These are phyloP conservation scores for Rosa persica DNA, from an alignment of 306 rosid genomes.

Conservation along the genomic window DNA sequence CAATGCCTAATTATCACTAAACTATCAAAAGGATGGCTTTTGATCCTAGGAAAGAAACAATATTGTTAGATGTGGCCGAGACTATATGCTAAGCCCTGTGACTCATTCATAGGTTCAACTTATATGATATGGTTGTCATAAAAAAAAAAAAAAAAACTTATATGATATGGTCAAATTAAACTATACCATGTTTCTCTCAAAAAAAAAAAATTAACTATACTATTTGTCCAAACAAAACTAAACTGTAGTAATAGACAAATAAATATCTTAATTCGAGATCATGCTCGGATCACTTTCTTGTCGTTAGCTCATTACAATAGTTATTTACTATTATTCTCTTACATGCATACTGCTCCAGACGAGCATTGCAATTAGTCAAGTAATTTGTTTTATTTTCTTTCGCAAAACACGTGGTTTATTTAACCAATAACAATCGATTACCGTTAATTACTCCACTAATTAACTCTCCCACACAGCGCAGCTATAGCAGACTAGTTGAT, in stretches of 20 bases:
- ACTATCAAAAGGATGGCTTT: neutral
- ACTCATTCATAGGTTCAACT: neutral
- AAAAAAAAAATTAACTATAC: no score
- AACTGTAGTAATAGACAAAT: neutral
- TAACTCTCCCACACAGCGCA: neutral
- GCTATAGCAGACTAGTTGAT: neutral
- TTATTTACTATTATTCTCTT: neutral
- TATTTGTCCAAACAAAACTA: neutral
- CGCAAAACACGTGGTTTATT: neutral
- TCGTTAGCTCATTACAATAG: neutral
- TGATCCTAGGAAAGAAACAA: conserved; percentile 13
- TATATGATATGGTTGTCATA: neutral
- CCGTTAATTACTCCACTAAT: neutral
- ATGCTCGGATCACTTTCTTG: neutral
- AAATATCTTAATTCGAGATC: neutral
- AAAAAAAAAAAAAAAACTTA: no score
- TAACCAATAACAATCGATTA: neutral
- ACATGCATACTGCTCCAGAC: neutral
- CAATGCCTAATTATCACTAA: neutral
- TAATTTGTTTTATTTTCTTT: neutral
- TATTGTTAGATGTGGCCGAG: conserved; percentile 13
- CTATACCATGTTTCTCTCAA: no score
- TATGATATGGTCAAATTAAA: no score
- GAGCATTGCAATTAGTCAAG: neutral
- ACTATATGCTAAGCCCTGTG: neutral